Conservation (phyloP, 2,329 filamentous ascomycete genomes). For the Leptographium lundbergii region DNA sequence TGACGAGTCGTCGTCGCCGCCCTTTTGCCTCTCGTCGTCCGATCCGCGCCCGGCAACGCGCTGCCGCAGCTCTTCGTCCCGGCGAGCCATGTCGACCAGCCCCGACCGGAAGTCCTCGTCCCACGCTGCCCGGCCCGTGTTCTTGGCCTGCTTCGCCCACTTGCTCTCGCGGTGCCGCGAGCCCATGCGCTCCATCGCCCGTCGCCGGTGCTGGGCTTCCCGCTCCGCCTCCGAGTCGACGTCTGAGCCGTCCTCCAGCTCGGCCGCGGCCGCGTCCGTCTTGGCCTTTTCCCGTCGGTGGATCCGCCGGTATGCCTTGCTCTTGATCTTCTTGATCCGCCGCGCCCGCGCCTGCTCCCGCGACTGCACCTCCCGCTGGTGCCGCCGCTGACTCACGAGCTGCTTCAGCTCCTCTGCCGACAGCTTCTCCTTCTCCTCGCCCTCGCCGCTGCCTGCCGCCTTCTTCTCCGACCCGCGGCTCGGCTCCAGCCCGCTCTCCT, state of each 20-base stretch:
- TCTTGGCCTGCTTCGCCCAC: conserved; percentile 78
- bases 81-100: conserved; percentile 66
- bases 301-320: conserved; percentile 83
- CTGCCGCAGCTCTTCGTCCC: conserved; percentile 69
- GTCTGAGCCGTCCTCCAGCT: conserved; percentile 48
- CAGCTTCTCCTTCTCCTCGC: conserved; percentile 42
- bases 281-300: conserved; percentile 62
- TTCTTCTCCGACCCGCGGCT: conserved; percentile 30
- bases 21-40: conserved; percentile 12
- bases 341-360: conserved; percentile 80
- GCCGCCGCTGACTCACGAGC: conserved; percentile 60
- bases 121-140: conserved; percentile 70
- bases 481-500: conserved; percentile 67
- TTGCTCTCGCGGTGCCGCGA: conserved; percentile 78
- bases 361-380: conserved; percentile 73
- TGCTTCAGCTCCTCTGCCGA: conserved; percentile 56
- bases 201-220: conserved; percentile 54
- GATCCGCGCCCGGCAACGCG: conserved; percentile 59
- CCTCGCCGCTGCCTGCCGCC: conserved; percentile 2
- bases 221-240: conserved; percentile 54
- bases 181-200: conserved; percentile 76
- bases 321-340: conserved; percentile 98
- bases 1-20: conserved; percentile 17
- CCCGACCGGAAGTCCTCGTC: conserved; percentile 74
- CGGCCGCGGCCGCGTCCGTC: conserved; percentile 37